Evolutionary conservation across 2,329 filamentous ascomycete genomes (phyloP), one percentile per base, ranked within the genome.

Genomic region (Scedosporium boydii): DNA sequence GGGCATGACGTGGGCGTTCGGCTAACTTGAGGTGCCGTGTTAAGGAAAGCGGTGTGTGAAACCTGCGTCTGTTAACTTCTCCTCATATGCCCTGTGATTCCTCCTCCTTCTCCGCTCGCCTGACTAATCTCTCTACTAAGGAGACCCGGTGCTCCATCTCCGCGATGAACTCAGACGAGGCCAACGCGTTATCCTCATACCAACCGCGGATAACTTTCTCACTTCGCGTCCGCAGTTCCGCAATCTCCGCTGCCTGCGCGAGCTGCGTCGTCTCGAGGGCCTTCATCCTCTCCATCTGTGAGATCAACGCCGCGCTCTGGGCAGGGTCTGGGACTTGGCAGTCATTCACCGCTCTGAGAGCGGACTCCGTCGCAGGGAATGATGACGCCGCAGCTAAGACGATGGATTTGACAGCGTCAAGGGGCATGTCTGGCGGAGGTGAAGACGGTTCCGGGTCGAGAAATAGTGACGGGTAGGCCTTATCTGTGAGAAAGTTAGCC

Each of bases 161-260:
- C 23, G 87, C 88, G 76, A 91, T 87, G 63, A 83, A 82, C 67
- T 86, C 83, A 0, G 87, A 87, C 67, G 84, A 85, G 10, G 82
- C 81, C 58, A 96, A 76, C 53, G 95, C 79, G 3, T 86, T 84
- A 26, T 84, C 77, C 71, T 92, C 87, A 73, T 93, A 92, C 88
- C 91, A 96, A 42, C 78, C 74, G 66, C 87, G 82, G 64, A 91
- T 74, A 26, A 83, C 76, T 65, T 73, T 72, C 73, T 86, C 89
- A 75, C 82, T 93, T 66, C 80, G 81, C 65, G 75, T 81, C 71
- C 85, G 81, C 70, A 89, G 80, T 71, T 83, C 83, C 23, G 82
- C 82, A 65, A 90, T 82, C 72, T 88, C 84, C 58, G 79, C 78
- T 46, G 74, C 79, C 72, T 91, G 87, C 16, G 82, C 79, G 21